Evolutionary conservation across 148 eudicot genomes (phyloP), one percentile per base, ranked within the genome.

Genomic region (Rhododendron ferrugineum): DNA sequence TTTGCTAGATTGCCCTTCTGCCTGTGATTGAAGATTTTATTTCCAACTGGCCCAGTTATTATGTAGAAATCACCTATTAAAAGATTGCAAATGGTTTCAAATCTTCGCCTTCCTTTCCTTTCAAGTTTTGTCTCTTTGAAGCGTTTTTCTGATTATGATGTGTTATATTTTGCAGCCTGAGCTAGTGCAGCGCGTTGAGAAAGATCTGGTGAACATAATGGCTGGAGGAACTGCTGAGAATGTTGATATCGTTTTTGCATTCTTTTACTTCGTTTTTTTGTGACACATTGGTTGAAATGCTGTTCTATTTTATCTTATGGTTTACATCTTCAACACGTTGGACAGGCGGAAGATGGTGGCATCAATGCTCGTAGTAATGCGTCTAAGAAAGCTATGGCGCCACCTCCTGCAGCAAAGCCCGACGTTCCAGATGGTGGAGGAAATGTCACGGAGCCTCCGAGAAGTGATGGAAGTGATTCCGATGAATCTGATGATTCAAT

Each of bases 111-210:
- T n/a, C 20, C 73, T 56, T 36, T 58, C 22, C 47, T 47, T 18
- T 44, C 15, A 6, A 54, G 11, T 10, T 66, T 34, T 49, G 66
- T 73, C 6, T 1, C 9, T 46, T 46, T 0, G 1, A 40, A 16
- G 60, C 60, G 75, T 73, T 66, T 74, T 83, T 3, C 56, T 84
- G 75, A 58, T 73, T 74, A 20, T 72, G 58, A 56, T 60, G 23
- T 36, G 62, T 56, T 54, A 20, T n/a, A 7, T 84, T 86, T 86
- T 91, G 88, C 95, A 96, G 99, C 99, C 98, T 60, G 99, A 96
- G 87, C 90, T 96, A 85, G 98, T 96, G 90, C 91, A 90, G 46
- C 94, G 95, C 30, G 99, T 96, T 23, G 99, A 96, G 89, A 93
- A 87, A 83, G 97, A 95, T 86, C 88, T 96, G 87, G 86, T 89